Evolutionary conservation across 129 eudicot species (phyloP).

Genomic region (Flaveria robusta): DNA sequence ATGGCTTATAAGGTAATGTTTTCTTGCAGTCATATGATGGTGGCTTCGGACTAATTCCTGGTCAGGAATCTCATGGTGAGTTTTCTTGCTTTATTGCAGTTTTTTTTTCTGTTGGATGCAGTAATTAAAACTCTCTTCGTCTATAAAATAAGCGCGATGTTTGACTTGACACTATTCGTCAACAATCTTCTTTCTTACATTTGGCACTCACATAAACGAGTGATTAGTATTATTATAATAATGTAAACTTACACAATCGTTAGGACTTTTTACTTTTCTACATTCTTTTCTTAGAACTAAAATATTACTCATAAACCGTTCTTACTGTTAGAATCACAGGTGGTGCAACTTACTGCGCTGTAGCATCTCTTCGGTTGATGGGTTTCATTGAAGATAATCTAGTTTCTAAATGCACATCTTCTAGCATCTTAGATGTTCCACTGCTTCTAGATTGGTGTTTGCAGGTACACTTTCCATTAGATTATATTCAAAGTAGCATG

Average conservation of each 20-base stretch:
- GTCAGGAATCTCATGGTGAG: slow-evolving; percentile 98
- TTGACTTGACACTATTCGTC: slow-evolving; percentile 14
- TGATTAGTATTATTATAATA: background rate
- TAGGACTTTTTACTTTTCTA: background rate
- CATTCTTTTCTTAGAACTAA: background rate
- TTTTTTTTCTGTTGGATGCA: background rate
- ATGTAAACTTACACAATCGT: background rate
- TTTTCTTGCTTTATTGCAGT: slow-evolving; percentile 14
- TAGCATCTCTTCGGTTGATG: slow-evolving; percentile 92
- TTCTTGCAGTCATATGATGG: slow-evolving; percentile 97
- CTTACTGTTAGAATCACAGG: slow-evolving; percentile 79
- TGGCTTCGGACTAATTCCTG: slow-evolving; percentile 93
- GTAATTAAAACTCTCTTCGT: background rate
- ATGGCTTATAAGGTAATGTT: slow-evolving; percentile 25
- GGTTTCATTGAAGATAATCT: slow-evolving; percentile 73
- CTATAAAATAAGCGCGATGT: background rate
- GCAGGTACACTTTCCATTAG: slow-evolving; percentile 49
- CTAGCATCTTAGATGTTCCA: slow-evolving; percentile 62
- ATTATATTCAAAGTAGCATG: background rate
- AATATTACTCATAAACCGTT: slow-evolving; percentile 48
- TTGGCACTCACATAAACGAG: background rate
- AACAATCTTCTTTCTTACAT: background rate
- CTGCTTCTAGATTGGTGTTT: slow-evolving; percentile 86
- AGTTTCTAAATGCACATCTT: slow-evolving; percentile 47
- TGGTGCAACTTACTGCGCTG: slow-evolving; percentile 98